Evolutionary conservation across 2,329 filamentous ascomycete species (phyloP).

Genomic region (Knufia petricola): DNA sequence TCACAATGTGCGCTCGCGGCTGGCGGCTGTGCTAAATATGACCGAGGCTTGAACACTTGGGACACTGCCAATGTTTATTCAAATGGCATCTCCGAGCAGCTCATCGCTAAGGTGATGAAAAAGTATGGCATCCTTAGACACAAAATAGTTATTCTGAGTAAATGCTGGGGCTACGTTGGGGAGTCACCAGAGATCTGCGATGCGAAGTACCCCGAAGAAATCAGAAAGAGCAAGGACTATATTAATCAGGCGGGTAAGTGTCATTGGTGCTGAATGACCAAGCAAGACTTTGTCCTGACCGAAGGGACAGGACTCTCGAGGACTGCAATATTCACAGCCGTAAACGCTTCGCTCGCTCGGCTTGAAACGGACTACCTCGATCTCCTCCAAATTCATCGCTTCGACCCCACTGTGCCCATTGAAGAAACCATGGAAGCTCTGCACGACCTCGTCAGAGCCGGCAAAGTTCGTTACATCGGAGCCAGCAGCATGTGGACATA

Average conservation of each 20-base stretch:
- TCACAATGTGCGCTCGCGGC: too few relatives aligned
- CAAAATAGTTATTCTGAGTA: conserved; percentile 49
- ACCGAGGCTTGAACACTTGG: conserved; percentile 23
- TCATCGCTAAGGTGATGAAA: conserved; percentile 47
- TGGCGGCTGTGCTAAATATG: too few relatives aligned
- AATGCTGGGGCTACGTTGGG: conserved; percentile 37
- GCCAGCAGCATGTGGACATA: conserved; percentile 25
- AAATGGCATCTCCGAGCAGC: conserved; percentile 45
- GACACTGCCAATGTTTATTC: conserved; percentile 41
- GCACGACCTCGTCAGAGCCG: conserved; percentile 35
- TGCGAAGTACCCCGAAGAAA: conserved; percentile 29
- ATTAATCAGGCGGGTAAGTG: conserved; percentile 36
- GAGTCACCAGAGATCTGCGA: conserved; percentile 23
- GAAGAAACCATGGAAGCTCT: conserved; percentile 41
- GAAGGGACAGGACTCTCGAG: conserved; percentile 43
- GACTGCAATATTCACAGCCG: conserved; percentile 51
- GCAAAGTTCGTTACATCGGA: conserved; percentile 27
- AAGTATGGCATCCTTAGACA: conserved; percentile 47
- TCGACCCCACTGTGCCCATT: conserved; percentile 35
- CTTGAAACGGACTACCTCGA: conserved; percentile 40
- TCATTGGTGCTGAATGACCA: too few relatives aligned
- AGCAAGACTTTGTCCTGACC: too few relatives aligned
- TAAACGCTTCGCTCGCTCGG: conserved; percentile 39
- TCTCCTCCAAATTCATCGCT: conserved; percentile 41
- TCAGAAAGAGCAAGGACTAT: conserved; percentile 40